Conservation (phyloP, 1,284 basidiomycete species). For the Sporisorium graminicola region DNA sequence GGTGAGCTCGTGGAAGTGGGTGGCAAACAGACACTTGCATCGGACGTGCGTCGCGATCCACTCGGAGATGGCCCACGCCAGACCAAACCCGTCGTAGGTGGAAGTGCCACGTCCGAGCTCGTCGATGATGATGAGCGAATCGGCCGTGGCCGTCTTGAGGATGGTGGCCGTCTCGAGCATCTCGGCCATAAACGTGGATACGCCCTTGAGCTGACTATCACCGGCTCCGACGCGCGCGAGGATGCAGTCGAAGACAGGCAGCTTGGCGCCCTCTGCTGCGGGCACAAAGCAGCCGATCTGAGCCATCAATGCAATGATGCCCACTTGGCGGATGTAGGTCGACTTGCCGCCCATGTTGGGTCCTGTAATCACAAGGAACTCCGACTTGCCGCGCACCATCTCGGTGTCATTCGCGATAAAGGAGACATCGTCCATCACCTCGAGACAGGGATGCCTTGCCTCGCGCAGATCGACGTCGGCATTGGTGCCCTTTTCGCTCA, state of each 20-base stretch:
- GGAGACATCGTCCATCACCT: conserved; percentile 92
- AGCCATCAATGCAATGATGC: conserved; percentile 93
- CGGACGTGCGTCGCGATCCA: conserved; percentile 93
- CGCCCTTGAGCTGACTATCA: conserved; percentile 95
- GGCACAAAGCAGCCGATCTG: conserved; percentile 96
- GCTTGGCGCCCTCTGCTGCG: conserved; percentile 74
- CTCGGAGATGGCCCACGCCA: conserved; percentile 99
- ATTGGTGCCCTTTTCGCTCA: conserved; percentile 52
- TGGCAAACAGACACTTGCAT: conserved; percentile 83
- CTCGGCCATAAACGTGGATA: conserved; percentile 99
- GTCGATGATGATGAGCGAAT: conserved; percentile 97
- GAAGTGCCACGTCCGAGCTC: conserved; percentile 98
- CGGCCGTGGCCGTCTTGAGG: conserved; percentile 85
- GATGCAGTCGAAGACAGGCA: conserved; percentile 97
- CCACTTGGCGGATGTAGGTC: conserved; percentile 75
- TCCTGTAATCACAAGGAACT: conserved; percentile 87
- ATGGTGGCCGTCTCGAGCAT: conserved; percentile 99
- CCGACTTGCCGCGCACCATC: conserved; percentile 82
- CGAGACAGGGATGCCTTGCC: conserved; percentile 89
- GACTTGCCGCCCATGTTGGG: conserved; percentile 59
- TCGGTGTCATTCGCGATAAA: conserved; percentile 96
- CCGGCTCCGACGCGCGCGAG: conserved; percentile 96
- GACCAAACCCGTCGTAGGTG: conserved; percentile 97
- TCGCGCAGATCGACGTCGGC: conserved; percentile 52
- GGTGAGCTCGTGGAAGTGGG: conserved; percentile 98